Conservation (phyloP, 805 yeast species). For the Cyberlindnera sargentensis region DNA sequence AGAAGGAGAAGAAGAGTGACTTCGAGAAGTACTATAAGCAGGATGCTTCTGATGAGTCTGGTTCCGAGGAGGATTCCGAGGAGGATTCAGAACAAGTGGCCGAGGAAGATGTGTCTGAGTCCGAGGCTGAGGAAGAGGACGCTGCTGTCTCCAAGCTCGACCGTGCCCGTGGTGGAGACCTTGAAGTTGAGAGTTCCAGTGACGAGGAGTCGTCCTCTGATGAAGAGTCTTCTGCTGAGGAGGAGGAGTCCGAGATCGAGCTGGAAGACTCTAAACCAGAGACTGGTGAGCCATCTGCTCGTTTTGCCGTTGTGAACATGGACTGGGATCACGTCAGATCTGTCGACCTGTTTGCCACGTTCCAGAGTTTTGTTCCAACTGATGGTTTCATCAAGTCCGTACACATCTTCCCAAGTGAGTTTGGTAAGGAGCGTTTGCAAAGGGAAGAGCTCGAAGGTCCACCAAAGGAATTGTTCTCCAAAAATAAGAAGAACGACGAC, state of each 20-base stretch:
- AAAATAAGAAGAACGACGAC: constrained; percentile 31
- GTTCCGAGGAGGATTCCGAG: constrained; percentile 1
- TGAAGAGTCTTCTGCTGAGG: constrained; percentile 34
- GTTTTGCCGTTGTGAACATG: constrained; percentile 88
- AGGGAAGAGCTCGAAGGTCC: constrained; percentile 91
- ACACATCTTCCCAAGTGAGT: constrained; percentile 78
- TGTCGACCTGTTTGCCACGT: constrained; percentile 82
- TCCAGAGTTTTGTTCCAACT: constrained; percentile 74
- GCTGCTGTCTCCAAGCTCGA: constrained; percentile 29
- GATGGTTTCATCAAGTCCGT: constrained; percentile 66
- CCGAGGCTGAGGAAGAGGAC: constrained; percentile 21
- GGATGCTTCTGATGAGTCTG: constrained; percentile 5
- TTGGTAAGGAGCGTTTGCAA: constrained; percentile 87
- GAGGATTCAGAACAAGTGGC: not conserved
- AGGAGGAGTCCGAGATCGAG: constrained; percentile 41
- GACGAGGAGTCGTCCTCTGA: constrained; percentile 33
- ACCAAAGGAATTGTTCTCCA: constrained; percentile 70
- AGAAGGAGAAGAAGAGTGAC: constrained; percentile 35
- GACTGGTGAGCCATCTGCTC: constrained; percentile 75
- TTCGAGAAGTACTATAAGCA: constrained; percentile 11
- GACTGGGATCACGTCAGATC: constrained; percentile 97
- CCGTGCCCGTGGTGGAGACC: constrained; percentile 63
- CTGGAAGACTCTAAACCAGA: constrained; percentile 63
- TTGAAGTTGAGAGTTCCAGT: constrained; percentile 34
- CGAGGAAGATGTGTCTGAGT: constrained; percentile 7